phyloP scores from a whole-genome alignment of 202 grass and related monocot species.

The Cymbopogon flexuosus region DNA sequence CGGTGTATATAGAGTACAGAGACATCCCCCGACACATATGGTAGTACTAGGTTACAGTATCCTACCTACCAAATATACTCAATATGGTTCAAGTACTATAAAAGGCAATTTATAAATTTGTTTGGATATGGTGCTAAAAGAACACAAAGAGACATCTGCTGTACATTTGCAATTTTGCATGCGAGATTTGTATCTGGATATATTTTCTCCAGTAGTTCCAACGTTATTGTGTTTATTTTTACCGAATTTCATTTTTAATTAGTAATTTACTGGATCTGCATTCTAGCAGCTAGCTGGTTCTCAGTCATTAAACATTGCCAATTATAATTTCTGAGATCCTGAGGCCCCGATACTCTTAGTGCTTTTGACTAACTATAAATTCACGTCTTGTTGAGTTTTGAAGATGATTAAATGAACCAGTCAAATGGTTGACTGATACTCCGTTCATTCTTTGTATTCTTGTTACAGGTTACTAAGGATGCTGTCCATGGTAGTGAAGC shows the following conservation, averaged over 20 bases:
- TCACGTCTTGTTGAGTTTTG: background rate
- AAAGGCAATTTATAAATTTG: background rate
- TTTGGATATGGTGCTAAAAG: background rate
- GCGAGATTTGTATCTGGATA: background rate
- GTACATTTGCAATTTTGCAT: background rate
- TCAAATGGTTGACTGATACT: conserved; percentile 17
- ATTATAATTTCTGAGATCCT: background rate
- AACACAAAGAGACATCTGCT: background rate
- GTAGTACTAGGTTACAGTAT: background rate
- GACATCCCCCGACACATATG: background rate
- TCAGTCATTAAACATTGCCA: background rate
- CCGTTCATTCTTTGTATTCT: conserved; percentile 5
- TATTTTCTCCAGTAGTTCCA: background rate
- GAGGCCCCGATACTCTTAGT: background rate
- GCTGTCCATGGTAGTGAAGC: conserved; percentile 83
- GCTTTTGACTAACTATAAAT: background rate
- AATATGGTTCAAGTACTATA: background rate
- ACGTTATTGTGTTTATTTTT: background rate
- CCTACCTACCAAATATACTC: background rate
- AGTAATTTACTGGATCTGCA: background rate
- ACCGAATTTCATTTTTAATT: background rate
- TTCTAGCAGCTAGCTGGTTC: background rate
- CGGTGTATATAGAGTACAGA: background rate
- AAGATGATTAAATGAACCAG: background rate
- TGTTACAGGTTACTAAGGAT: conserved; percentile 82